phyloP scores from a whole-genome alignment of 1,284 basidiomycete genomes.

The Naganishia liquefaciens region DNA sequence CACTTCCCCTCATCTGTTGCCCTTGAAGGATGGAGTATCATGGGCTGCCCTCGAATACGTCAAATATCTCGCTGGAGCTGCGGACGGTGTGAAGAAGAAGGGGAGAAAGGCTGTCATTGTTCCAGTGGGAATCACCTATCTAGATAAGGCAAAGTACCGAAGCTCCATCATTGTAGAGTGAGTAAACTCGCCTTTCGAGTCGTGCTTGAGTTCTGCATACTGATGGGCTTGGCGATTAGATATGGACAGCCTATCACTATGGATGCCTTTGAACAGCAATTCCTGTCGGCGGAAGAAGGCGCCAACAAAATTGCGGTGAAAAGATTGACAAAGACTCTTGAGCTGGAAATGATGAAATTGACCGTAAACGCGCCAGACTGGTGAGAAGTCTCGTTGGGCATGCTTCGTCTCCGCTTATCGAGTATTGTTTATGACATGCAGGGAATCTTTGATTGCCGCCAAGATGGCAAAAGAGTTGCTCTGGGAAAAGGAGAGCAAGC shows the following conservation, averaged over 20 bases:
- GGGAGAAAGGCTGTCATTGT: conserved; percentile 63
- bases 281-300: conserved; percentile 68
- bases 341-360: conserved; percentile 67
- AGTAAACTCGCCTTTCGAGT: conserved; percentile 63
- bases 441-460: conserved; percentile 81
- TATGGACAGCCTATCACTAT: conserved; percentile 78
- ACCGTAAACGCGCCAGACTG: conserved; percentile 93
- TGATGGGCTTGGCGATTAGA: conserved; percentile 53
- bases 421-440: conserved; percentile 45
- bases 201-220: conserved; percentile 40
- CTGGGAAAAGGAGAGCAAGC: conserved; percentile 73
- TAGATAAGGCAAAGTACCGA: conserved; percentile 90
- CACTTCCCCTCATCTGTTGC: conserved; percentile 87
- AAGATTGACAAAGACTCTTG: conserved; percentile 72
- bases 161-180: conserved; percentile 62
- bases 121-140: conserved; percentile 87
- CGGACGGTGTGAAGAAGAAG: conserved; percentile 53
- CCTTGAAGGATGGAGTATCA: conserved; percentile 91
- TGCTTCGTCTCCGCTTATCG: neutral
- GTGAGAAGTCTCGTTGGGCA: conserved; percentile 56
- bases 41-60: conserved; percentile 94
- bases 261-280: conserved; percentile 73
- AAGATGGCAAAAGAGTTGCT: conserved; percentile 86
- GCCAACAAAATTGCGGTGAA: conserved; percentile 80
- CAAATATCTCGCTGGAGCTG: conserved; percentile 65